phyloP scores from a whole-genome alignment of 129 eudicot species.

The Pseudognaphalium luteoalbum region DNA sequence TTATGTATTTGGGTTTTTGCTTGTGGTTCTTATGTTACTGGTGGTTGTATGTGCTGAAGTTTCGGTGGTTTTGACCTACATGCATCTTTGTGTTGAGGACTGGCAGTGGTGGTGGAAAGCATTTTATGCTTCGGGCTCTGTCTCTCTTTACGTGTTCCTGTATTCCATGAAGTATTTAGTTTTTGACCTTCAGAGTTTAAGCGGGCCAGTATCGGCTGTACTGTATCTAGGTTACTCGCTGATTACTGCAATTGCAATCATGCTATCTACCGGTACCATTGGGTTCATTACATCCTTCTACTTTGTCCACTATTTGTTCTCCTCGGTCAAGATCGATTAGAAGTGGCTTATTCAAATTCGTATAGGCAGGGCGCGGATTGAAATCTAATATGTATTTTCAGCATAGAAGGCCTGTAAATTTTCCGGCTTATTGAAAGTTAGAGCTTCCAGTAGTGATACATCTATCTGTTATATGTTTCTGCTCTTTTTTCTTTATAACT shows the following conservation, averaged over 20 bases:
- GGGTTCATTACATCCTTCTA: conserved; percentile 38
- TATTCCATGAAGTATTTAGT: conserved; percentile 67
- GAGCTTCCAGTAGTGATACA: conserved; percentile 19
- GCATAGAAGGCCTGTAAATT: conserved; percentile 29
- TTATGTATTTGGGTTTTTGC: conserved; percentile 47
- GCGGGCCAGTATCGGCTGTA: conserved; percentile 59
- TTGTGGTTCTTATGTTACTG: conserved; percentile 39
- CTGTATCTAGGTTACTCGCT: conserved; percentile 61
- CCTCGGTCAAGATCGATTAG: conserved; percentile 38
- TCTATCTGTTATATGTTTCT: conserved; percentile 8
- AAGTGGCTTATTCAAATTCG: not conserved
- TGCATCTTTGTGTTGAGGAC: conserved; percentile 60
- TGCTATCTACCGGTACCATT: conserved; percentile 39
- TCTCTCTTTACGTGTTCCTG: conserved; percentile 56
- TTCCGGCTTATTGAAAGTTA: conserved; percentile 28
- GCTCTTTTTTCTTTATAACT: conserved; percentile 8
- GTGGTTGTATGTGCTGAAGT: conserved; percentile 54
- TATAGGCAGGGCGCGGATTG: conserved; percentile 13
- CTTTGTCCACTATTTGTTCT: conserved; percentile 39
- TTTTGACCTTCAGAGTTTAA: conserved; percentile 64
- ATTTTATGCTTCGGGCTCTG: conserved; percentile 70
- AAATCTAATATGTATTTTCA: conserved; percentile 11
- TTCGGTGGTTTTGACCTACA: conserved; percentile 42
- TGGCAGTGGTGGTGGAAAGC: conserved; percentile 93
- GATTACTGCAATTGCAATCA: conserved; percentile 30